These are phyloP conservation scores for Alternaria novae-zelandiae DNA, from an alignment of 2,329 filamentous ascomycete species.

Conservation along the genomic window DNA sequence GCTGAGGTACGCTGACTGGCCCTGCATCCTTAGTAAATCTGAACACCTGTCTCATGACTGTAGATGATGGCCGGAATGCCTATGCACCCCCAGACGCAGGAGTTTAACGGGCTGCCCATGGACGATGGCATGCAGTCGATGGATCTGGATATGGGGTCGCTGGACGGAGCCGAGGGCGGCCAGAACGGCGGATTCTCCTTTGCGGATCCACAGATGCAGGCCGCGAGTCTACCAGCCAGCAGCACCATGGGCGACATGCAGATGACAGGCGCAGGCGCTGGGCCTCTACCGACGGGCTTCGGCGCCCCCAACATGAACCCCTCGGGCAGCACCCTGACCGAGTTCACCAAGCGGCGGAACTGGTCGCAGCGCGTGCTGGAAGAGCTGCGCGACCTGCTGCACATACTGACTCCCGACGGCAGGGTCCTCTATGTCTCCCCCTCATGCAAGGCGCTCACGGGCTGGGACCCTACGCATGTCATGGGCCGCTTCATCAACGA, in stretches of 20 bases:
- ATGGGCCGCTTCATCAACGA: slow-evolving; percentile 79
- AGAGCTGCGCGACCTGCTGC: slow-evolving; percentile 85
- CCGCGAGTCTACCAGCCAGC: slow-evolving; percentile 31
- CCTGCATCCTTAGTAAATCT: slow-evolving; percentile 17
- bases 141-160: slow-evolving; percentile 51
- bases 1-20: slow-evolving; percentile 38
- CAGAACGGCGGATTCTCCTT: slow-evolving; percentile 29
- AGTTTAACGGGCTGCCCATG: slow-evolving; percentile 46
- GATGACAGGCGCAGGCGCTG: slow-evolving; percentile 58
- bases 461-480: slow-evolving; percentile 74
- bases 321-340: slow-evolving; percentile 64
- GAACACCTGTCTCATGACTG: slow-evolving; percentile 23
- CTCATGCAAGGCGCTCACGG: slow-evolving; percentile 75
- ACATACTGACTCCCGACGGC: slow-evolving; percentile 85
- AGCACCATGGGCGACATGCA: slow-evolving; percentile 35
- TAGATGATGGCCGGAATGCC: slow-evolving; percentile 39
- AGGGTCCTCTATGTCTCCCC: slow-evolving; percentile 86
- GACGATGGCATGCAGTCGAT: slow-evolving; percentile 55
- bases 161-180: slow-evolving; percentile 30
- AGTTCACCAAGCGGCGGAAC: slow-evolving; percentile 71
- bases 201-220: slow-evolving; percentile 36
- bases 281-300: slow-evolving; percentile 63
- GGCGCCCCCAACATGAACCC: slow-evolving; percentile 53
- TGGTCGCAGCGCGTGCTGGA: slow-evolving; percentile 91
- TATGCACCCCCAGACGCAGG: slow-evolving; percentile 31